Base-by-base conservation (phyloP, 495 filamentous ascomycete genomes). In the Podospora bellae-mahoneyi region DNA sequence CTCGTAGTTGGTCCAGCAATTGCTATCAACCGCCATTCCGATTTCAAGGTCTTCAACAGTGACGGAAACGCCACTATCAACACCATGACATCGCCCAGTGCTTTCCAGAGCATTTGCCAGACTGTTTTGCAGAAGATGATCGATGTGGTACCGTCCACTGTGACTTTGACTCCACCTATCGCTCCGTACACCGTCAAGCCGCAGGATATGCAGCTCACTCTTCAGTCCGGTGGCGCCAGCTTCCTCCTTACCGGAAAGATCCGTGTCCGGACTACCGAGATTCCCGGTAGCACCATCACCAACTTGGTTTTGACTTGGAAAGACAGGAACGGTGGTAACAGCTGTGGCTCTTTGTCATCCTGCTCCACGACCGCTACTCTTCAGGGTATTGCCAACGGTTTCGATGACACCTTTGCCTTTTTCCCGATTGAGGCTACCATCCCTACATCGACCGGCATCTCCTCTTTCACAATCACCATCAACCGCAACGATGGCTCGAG, bases 301-400 rank as follows among this genome's bases (percentile, higher is more conserved):
- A 77, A 78, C 58, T 55, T 98, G 69, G 86, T 89, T 3, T 84
- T 88, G 1, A 82, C 95, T 44, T 97, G 97, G 84, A 96, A 96
- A 81, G 96, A 97, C 76, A 90, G 91, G 72, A 94, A 93, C 77
- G 96, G 96, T 73, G 94, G 93, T 3, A 97, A 94, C 78, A 96
- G 93, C 57, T 83, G 81, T 32, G 79, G 80, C 16, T 78, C 70
- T 2, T 61, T 71, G 23, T 75, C 71, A 58, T 73, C 71, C 18
- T 83, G 84, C 64, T 77, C 78, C n/a, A 81, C 83, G 39, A 78
- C 75, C 5, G 77, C 82, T 5, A 78, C 74, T 19, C 65, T 80
- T 34, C 76, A 79, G 30, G 87, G 87, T 16, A 80, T 80, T 13
- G 78, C 80, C 13, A 76, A 74, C 48, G 87, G 87, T 7, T 87